phyloP scores from a whole-genome alignment of 2,329 filamentous ascomycete species.

The Trichoderma sp. region DNA sequence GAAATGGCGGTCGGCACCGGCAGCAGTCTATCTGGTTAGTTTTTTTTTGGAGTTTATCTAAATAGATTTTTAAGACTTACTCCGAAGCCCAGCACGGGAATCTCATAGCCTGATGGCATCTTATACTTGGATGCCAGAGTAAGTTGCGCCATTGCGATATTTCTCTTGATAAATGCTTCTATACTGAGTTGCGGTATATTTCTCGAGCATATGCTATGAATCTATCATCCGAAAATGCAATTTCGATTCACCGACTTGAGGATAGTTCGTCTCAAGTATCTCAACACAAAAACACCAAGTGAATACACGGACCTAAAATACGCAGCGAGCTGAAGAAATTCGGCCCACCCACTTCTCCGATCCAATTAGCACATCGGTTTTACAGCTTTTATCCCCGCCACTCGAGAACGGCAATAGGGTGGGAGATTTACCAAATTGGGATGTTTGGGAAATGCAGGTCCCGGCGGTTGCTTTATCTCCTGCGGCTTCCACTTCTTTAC shows the following conservation, averaged over 20 bases:
- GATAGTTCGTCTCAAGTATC: neutral
- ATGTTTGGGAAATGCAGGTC: neutral
- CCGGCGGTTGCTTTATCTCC: neutral
- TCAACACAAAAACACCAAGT: neutral
- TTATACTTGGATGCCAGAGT: neutral
- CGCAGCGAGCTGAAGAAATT: neutral
- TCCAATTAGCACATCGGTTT: neutral
- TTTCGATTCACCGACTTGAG: neutral
- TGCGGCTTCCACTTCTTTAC: neutral
- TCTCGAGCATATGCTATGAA: neutral
- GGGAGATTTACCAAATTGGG: conserved; percentile 2
- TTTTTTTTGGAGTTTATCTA: neutral
- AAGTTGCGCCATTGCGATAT: neutral
- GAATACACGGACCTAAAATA: neutral
- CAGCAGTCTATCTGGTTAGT: neutral
- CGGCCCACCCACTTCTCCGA: neutral
- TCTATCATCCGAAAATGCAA: neutral
- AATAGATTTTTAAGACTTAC: neutral
- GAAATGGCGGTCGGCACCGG: neutral
- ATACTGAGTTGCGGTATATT: neutral
- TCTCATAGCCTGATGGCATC: conserved; percentile 2
- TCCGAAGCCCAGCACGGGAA: conserved; percentile 4
- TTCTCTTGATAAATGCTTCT: neutral
- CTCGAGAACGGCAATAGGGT: neutral
- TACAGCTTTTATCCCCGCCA: neutral